A percentile compares a stretch with the other conserved stretches of the same genome.
Evolutionary conservation across 306 rosid species (phyloP).

Genomic region (Abrus pulchellus): DNA sequence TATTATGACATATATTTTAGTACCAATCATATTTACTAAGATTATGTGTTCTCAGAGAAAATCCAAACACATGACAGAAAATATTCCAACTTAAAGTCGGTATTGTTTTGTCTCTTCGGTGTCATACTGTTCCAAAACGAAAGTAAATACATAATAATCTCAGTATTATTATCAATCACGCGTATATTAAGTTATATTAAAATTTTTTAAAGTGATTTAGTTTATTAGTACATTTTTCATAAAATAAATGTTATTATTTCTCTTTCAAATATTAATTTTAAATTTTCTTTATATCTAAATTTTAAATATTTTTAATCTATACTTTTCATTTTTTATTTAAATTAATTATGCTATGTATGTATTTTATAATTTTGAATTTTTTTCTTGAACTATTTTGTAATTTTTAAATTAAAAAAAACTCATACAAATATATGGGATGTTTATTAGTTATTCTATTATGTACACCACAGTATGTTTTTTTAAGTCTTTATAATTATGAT

Average conservation of each 20-base stretch:
- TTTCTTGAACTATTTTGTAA: too few species aligned
- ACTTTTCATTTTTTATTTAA: too few species aligned
- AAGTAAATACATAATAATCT: constrained; percentile 30
- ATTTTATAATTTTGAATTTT: too few species aligned
- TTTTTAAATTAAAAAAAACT: too few species aligned
- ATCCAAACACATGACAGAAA: constrained; percentile 73
- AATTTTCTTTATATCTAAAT: too few species aligned
- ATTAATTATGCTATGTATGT: too few species aligned
- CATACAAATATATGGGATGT: too few species aligned
- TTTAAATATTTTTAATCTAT: too few species aligned
- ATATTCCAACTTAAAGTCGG: constrained; percentile 61
- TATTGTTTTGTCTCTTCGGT: constrained; percentile 20
- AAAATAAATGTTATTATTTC: neutral
- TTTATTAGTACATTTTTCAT: neutral
- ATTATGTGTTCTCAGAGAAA: constrained; percentile 52
- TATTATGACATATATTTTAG: constrained; percentile 37
- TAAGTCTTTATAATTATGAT: too few species aligned
- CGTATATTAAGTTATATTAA: neutral
- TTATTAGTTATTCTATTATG: too few species aligned
- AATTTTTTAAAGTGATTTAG: neutral
- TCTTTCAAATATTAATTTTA: neutral
- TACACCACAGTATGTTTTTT: too few species aligned
- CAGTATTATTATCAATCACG: neutral
- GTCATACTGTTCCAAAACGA: constrained; percentile 37
- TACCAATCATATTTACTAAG: constrained; percentile 61